phyloP scores from a whole-genome alignment of 345 rosid species.

The Boechera divaricarpa region DNA sequence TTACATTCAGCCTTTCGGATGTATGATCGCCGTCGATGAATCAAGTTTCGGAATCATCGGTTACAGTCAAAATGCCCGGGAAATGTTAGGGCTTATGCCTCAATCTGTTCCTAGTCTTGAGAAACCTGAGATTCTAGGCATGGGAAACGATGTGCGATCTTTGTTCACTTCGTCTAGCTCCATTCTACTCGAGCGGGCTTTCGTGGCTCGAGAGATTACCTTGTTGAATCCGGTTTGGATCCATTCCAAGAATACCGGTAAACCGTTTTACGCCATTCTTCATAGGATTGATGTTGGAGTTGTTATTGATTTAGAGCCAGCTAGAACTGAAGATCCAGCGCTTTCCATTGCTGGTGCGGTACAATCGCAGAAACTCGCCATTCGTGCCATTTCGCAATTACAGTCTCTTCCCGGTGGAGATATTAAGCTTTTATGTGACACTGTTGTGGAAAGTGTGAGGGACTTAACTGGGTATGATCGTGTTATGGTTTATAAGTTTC shows the following conservation, averaged over 20 bases:
- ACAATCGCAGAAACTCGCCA: slow-evolving; percentile 94
- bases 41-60: slow-evolving; percentile 68
- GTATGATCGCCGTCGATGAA: slow-evolving; percentile 85
- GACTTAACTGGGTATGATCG: slow-evolving; percentile 93
- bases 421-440: slow-evolving; percentile 81
- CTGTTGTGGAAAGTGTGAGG: slow-evolving; percentile 87
- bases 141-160: slow-evolving; percentile 78
- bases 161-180: slow-evolving; percentile 68
- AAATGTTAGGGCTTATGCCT: slow-evolving; percentile 81
- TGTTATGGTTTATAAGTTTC: slow-evolving; percentile 98
- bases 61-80: slow-evolving; percentile 85
- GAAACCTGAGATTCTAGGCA: slow-evolving; percentile 59
- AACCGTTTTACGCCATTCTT: slow-evolving; percentile 85
- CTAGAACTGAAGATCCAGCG: slow-evolving; percentile 93
- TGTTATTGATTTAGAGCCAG: slow-evolving; percentile 96
- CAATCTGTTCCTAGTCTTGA: slow-evolving; percentile 89
- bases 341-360: slow-evolving; percentile 97
- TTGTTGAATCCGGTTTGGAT: slow-evolving; percentile 89
- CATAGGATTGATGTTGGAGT: slow-evolving; percentile 96
- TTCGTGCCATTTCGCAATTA: slow-evolving; percentile 85
- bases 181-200: slow-evolving; percentile 75
- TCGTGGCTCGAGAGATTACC: slow-evolving; percentile 90
- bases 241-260: slow-evolving; percentile 82
- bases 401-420: slow-evolving; percentile 98
- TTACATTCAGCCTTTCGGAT: slow-evolving; percentile 91